Conservation (phyloP, 805 yeast genomes). For the Tetrapisispora arboricola region DNA sequence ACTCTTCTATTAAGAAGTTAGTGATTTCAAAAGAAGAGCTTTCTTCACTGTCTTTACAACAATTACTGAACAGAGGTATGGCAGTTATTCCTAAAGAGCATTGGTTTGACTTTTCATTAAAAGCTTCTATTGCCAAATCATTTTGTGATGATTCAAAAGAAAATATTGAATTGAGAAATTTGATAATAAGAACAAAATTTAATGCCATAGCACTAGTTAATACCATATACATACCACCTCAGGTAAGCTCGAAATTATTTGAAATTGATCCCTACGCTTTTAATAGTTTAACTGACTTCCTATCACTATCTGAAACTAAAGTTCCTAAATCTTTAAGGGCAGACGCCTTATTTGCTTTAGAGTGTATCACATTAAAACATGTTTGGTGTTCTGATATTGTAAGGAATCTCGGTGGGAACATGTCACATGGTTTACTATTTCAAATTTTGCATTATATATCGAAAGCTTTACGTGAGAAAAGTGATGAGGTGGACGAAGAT, state of each 20-base stretch:
- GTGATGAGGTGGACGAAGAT: constrained; percentile 36
- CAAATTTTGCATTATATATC: constrained; percentile 59
- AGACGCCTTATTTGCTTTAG: constrained; percentile 57
- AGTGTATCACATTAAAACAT: constrained; percentile 55
- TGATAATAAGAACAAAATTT: constrained; percentile 54
- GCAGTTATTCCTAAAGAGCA: constrained; percentile 49
- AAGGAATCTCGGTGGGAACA: constrained; percentile 73
- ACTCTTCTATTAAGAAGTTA: constrained; percentile 37
- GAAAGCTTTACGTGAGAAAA: constrained; percentile 37
- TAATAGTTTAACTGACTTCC: constrained; percentile 57
- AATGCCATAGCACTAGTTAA: constrained; percentile 56
- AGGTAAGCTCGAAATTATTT: constrained; percentile 53
- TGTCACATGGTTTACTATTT: constrained; percentile 73
- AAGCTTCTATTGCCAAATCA: constrained; percentile 59
- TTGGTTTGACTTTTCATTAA: constrained; percentile 53
- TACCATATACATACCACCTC: constrained; percentile 45
- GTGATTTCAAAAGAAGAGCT: constrained; percentile 47
- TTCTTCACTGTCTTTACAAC: constrained; percentile 43
- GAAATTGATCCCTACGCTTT: constrained; percentile 65
- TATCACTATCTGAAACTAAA: constrained; percentile 50
- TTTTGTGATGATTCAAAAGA: constrained; percentile 49
- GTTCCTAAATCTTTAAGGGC: constrained; percentile 45
- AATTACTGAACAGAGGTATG: constrained; percentile 52
- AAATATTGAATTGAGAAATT: constrained; percentile 43
- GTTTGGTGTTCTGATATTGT: constrained; percentile 69